Evolutionary conservation across 345 rosid species (phyloP), one percentile per base, ranked within the genome.

Genomic region (Linum tenue): DNA sequence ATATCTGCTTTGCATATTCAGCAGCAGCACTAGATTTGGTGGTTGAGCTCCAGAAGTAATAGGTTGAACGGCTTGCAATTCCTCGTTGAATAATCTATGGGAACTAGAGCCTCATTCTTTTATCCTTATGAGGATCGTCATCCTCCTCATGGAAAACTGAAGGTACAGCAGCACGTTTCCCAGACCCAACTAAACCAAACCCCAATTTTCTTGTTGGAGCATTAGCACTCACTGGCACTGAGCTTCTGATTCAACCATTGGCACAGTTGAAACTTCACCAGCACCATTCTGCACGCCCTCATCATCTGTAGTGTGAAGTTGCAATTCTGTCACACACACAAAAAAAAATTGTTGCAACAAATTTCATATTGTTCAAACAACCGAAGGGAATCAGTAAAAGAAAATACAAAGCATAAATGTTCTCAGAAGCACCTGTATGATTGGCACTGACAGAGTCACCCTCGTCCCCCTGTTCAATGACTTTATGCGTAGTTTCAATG

Each of bases 31-130:
- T 77, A 94, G 78, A 81, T 86, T 85, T 66, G 96, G 83, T 11
- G 89, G 88, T 68, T 83, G 79, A 59, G 74, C 74, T 56, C 85
- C 97, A 59, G 91, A 76, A 67, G 73, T 79, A 67, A 78, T 53
- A 51, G 84, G 77, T 66, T 88, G 86, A 67, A 87, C 81, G 15
- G 91, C 91, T 69, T 88, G 82, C 79, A 85, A 78, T 78, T 94
- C 97, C 87, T 94, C 97, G 22, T 83, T 37, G 99, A 83, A 74
- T 94, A 94, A 82, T 90, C 97, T 71, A 94, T 86, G 59, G 99
- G 99, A 77, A 90, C 97, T 79, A 94, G 83, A 95, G 99, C 72
- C 92, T 86, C 96, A 90, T 84, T 79, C 84, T 90, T 70, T 85
- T 90, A 48, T 88, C 88, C 79, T 90, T 94, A 3, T 79, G 81